Percentiles rank a stretch among this genome's conserved stretches.
Evolutionary conservation across 768 basidiomycete species (phyloP).

Genomic region (Neoboletus brunneissimus): DNA sequence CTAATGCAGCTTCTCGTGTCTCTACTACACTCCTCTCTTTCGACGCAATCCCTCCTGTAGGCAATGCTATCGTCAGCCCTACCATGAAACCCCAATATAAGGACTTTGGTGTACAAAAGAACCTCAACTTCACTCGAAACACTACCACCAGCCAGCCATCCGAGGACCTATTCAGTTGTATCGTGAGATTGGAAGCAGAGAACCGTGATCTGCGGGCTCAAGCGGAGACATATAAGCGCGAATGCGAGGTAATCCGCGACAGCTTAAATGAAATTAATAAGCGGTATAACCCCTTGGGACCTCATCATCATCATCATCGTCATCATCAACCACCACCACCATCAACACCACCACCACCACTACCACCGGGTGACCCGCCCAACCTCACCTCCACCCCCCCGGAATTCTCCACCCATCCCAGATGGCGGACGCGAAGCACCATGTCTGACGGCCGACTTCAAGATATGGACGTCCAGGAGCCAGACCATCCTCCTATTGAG

Average conservation of each 20-base stretch:
- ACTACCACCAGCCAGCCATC: background rate
- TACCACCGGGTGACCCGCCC: background rate
- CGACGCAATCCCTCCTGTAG: conserved; percentile 2
- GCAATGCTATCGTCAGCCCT: background rate
- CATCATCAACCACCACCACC: background rate
- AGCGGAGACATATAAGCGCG: conserved; percentile 5
- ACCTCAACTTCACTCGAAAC: conserved; percentile 20
- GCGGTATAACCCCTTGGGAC: conserved; percentile 1
- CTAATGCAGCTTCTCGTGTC: conserved; percentile 8
- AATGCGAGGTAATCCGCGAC: conserved; percentile 7
- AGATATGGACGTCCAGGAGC: background rate
- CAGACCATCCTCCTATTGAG: conserved; percentile 17
- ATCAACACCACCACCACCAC: background rate
- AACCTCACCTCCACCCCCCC: background rate
- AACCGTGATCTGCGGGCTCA: conserved; percentile 11
- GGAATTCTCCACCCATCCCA: conserved; percentile 13
- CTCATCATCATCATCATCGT: background rate
- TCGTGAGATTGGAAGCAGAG: conserved; percentile 19
- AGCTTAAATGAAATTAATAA: conserved; percentile 12
- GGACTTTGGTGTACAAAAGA: conserved; percentile 25
- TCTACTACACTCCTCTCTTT: conserved; percentile 5
- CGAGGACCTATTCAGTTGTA: conserved; percentile 8
- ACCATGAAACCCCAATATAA: conserved; percentile 12
- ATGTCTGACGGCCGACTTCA: background rate
- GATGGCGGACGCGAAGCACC: conserved; percentile 14